phyloP scores from a whole-genome alignment of 371 early-diverging fungal genomes.

The Haplosporangium sp. region DNA sequence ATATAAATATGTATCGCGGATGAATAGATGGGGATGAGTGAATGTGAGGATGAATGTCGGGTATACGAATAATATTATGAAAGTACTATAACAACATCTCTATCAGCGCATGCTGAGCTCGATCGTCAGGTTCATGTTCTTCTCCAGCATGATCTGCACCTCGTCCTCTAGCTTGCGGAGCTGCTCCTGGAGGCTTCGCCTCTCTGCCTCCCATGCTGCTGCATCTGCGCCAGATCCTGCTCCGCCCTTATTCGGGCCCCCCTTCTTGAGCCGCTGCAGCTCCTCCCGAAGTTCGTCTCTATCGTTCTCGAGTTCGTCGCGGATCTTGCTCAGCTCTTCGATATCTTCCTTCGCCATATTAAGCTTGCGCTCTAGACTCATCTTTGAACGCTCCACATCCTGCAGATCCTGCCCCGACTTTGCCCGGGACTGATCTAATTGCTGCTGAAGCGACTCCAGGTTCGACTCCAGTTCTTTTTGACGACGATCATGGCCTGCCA shows the following conservation, averaged over 20 bases:
- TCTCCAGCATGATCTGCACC: slow-evolving; percentile 50
- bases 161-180: slow-evolving; percentile 42
- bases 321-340: slow-evolving; percentile 41
- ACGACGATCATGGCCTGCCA: slow-evolving; percentile 50
- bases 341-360: slow-evolving; percentile 47
- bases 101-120: slow-evolving; percentile 46
- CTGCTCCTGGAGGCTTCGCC: slow-evolving; percentile 19
- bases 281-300: slow-evolving; percentile 55
- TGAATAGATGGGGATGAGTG: too few relatives aligned
- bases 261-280: slow-evolving; percentile 40
- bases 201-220: slow-evolving; percentile 46
- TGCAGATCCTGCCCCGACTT: slow-evolving; percentile 48
- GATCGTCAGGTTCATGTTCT: slow-evolving; percentile 54
- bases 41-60: not conserved
- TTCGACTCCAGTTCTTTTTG: slow-evolving; percentile 40
- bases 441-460: slow-evolving; percentile 31
- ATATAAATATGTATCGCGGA: too few relatives aligned
- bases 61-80: not conserved
- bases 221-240: slow-evolving; percentile 13
- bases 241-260: slow-evolving; percentile 19
- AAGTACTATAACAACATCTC: not conserved
- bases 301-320: slow-evolving; percentile 45
- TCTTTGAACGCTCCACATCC: slow-evolving; percentile 39
- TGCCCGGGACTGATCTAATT: slow-evolving; percentile 40
- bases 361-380: slow-evolving; percentile 46